Evolutionary conservation across 257 asterid species (phyloP), one percentile per base, ranked within the genome.

Genomic region (Ajuga chamaepitys): DNA sequence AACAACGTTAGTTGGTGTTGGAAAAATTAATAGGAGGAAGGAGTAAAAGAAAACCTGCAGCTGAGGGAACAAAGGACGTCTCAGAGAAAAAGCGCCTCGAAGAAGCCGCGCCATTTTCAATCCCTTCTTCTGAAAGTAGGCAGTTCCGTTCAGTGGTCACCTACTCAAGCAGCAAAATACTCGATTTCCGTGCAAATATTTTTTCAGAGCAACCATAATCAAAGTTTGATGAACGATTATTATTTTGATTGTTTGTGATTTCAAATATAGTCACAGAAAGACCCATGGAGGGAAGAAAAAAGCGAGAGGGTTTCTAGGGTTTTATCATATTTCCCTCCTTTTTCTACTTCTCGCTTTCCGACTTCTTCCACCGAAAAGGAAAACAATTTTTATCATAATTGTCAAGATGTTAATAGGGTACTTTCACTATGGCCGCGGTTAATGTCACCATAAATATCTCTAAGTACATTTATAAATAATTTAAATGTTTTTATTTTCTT

Each of bases 91-190:
- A 61, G 82, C 63, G 73, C 58, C 77, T 17, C 91, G 79, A 42
- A 83, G 71, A 63, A 88, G 63, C 78, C 88, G 75, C 66, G 95
- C 86, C 96, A 88, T 88, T 64, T 61, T 62, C 58, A 22, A 67
- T 13, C 51, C 32, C 25, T 59, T 56, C 13, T 55, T 47, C 10
- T 25, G 8, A 25, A 44, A 70, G 56, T 18, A 69, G 10, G 45
- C 62, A 48, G 64, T 58, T 40, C 42, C 34, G 37, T 8, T 30
- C n/a, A n/a, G 69, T 51, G 58, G 8, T 70, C 63, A 32, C 58
- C 25, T 51, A n/a, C 63, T 59, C 58, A 56, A 53, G 67, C 62
- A 42, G 34, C 16, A 47, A 32, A 35, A 17, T 35, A 18, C 64
- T 40, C 62, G 62, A 57, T 58, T 30, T 40, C 44, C 46, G 53